A percentile compares a stretch with the other conserved stretches of the same genome.
Conservation (phyloP, 495 filamentous ascomycete species). For the Podospora pseudopauciseta region DNA sequence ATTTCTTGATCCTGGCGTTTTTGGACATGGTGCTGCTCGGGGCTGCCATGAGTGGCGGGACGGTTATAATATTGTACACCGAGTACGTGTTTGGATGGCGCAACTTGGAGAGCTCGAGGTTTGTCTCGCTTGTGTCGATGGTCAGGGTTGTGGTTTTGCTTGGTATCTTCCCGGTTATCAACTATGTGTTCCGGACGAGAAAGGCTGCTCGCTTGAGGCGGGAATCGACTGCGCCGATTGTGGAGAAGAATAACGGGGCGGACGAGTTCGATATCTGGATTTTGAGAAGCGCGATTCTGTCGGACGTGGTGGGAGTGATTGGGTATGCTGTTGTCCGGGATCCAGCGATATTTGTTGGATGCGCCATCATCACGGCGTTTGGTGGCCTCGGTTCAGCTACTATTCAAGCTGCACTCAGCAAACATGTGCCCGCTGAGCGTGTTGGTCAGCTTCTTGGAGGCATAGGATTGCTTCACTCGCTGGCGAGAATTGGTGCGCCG, state of each 20-base stretch:
- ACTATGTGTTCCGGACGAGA: slow-evolving; percentile 61
- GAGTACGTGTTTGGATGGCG: slow-evolving; percentile 78
- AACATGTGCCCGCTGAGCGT: slow-evolving; percentile 78
- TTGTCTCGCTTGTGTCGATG: slow-evolving; percentile 71
- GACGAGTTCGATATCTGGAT: slow-evolving; percentile 73
- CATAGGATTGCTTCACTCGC: slow-evolving; percentile 76
- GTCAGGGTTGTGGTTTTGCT: slow-evolving; percentile 72
- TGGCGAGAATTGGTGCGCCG: slow-evolving; percentile 74
- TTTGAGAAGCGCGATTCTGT: slow-evolving; percentile 70
- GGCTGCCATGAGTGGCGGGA: slow-evolving; percentile 73
- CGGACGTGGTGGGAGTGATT: slow-evolving; percentile 72
- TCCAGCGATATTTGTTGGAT: slow-evolving; percentile 56
- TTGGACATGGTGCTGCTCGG: slow-evolving; percentile 78
- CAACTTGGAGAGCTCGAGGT: slow-evolving; percentile 69
- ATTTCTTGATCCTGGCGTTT: slow-evolving; percentile 72
- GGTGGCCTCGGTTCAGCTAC: slow-evolving; percentile 84
- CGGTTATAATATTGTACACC: slow-evolving; percentile 74
- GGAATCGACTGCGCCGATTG: slow-evolving; percentile 29
- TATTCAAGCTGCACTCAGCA: slow-evolving; percentile 76
- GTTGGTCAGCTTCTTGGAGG: slow-evolving; percentile 85
- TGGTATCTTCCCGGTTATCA: slow-evolving; percentile 66
- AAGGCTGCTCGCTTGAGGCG: slow-evolving; percentile 32
- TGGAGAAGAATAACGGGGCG: slow-evolving; percentile 60
- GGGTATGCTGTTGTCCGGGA: slow-evolving; percentile 65
- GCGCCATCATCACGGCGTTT: slow-evolving; percentile 66